Conservation (phyloP, 108 stramenopile species). For the Nitzschia inconspicua region DNA sequence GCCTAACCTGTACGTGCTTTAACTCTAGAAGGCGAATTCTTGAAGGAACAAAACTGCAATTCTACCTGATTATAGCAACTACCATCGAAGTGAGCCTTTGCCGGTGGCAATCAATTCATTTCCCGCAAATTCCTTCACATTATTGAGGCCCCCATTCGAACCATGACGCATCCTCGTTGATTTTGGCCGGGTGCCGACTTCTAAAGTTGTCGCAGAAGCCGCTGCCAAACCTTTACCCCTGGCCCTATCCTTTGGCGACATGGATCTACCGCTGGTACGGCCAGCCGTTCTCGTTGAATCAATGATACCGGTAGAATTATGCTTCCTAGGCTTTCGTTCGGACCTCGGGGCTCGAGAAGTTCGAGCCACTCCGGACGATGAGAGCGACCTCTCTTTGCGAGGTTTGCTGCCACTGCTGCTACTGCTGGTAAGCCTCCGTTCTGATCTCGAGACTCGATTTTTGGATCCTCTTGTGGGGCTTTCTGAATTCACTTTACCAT, state of each 20-base stretch:
- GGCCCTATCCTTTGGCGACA: neutral
- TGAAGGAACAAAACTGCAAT: too few species aligned
- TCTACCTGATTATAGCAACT: too few species aligned
- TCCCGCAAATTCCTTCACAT: neutral
- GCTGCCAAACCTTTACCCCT: slow-evolving; percentile 4
- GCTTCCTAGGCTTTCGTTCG: neutral
- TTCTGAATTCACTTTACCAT: too few species aligned
- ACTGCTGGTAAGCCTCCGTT: too few species aligned
- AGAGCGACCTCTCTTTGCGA: slow-evolving; percentile 1
- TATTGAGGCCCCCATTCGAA: neutral
- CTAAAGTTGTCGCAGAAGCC: slow-evolving; percentile 8
- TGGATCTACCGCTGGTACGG: too few species aligned
- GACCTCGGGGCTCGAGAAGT: neutral
- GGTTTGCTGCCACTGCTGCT: neutral
- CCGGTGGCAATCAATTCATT: neutral
- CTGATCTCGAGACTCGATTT: too few species aligned
- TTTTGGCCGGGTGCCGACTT: neutral
- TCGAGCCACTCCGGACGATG: neutral
- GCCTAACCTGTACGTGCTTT: too few species aligned
- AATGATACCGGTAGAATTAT: too few species aligned
- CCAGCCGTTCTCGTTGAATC: too few species aligned
- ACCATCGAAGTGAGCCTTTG: slow-evolving; percentile 20
- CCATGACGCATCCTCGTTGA: neutral
- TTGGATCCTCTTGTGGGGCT: too few species aligned
- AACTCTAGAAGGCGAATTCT: too few species aligned